Conservation (phyloP, 176 grass and related monocot genomes). For the Alloteropsis semialata region DNA sequence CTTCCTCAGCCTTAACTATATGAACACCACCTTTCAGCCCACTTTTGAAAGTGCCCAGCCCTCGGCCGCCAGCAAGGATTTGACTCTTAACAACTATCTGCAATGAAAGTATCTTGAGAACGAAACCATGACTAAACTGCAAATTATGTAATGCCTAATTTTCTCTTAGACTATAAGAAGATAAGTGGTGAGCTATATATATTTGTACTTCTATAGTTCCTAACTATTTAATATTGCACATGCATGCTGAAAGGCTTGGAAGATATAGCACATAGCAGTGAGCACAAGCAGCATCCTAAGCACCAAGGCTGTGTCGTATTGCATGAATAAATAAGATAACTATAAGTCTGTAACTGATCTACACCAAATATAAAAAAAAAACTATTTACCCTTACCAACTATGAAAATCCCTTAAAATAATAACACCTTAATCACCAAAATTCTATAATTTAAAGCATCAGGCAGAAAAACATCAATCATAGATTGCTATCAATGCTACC, state of each 20-base stretch:
- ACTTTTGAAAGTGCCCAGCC: slow-evolving; percentile 97
- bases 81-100: slow-evolving; percentile 99
- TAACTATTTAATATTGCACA: not conserved
- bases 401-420: not conserved
- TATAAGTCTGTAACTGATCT: not conserved
- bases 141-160: not conserved
- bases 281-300: not conserved
- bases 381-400: not conserved
- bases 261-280: not conserved
- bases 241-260: not conserved
- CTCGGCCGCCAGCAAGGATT: slow-evolving; percentile 96
- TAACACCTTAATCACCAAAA: not conserved
- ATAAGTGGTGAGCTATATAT: not conserved
- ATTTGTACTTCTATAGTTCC: too few species aligned
- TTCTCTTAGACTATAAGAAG: not conserved
- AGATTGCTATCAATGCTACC: not conserved
- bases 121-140: not conserved
- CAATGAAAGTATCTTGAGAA: not conserved
- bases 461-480: not conserved
- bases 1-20: slow-evolving; percentile 96
- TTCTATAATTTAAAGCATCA: not conserved
- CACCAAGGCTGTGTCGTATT: not conserved
- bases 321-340: not conserved
- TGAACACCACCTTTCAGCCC: slow-evolving; percentile 95
- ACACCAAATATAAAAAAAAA: not conserved